Percentiles rank a stretch among this genome's conserved stretches.
Conservation (phyloP, 495 filamentous ascomycete species). For the Parachaetomium inaequale region DNA sequence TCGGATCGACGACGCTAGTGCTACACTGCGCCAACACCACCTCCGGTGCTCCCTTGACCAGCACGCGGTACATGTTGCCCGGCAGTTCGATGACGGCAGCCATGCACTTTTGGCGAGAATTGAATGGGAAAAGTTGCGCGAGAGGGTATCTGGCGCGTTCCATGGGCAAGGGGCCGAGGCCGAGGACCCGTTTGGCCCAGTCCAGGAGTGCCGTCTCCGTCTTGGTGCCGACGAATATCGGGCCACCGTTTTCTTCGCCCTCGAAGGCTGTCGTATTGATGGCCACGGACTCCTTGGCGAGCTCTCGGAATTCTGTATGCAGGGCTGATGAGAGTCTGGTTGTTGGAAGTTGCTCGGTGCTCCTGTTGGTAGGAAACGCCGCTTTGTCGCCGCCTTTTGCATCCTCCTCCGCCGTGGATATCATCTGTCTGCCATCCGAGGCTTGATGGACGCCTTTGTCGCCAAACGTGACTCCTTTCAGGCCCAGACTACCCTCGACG, state of each 20-base stretch:
- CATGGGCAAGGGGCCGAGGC: slow-evolving; percentile 61
- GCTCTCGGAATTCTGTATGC: background rate
- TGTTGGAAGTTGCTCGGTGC: slow-evolving; percentile 54
- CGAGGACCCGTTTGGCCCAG: slow-evolving; percentile 67
- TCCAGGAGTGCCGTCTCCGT: slow-evolving; percentile 74
- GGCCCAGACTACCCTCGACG: slow-evolving; percentile 66
- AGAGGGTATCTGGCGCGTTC: slow-evolving; percentile 60
- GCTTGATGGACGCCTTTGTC: background rate
- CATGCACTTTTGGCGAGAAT: slow-evolving; percentile 80
- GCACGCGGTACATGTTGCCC: slow-evolving; percentile 58
- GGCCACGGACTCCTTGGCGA: slow-evolving; percentile 64
- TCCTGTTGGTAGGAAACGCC: too few species aligned
- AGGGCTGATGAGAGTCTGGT: background rate
- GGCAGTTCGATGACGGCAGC: slow-evolving; percentile 57
- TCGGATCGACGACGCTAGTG: slow-evolving; percentile 61
- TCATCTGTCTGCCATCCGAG: background rate
- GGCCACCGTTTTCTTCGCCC: slow-evolving; percentile 53
- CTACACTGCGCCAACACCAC: slow-evolving; percentile 67
- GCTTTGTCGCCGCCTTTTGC: too few species aligned
- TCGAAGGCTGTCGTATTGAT: slow-evolving; percentile 80
- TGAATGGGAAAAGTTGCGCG: slow-evolving; percentile 71
- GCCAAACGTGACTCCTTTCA: slow-evolving; percentile 53
- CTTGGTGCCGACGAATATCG: slow-evolving; percentile 74
- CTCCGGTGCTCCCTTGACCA: slow-evolving; percentile 78
- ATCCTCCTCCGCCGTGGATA: background rate